Conservation (phyloP, 495 filamentous ascomycete genomes). For the Xylaria scruposa region DNA sequence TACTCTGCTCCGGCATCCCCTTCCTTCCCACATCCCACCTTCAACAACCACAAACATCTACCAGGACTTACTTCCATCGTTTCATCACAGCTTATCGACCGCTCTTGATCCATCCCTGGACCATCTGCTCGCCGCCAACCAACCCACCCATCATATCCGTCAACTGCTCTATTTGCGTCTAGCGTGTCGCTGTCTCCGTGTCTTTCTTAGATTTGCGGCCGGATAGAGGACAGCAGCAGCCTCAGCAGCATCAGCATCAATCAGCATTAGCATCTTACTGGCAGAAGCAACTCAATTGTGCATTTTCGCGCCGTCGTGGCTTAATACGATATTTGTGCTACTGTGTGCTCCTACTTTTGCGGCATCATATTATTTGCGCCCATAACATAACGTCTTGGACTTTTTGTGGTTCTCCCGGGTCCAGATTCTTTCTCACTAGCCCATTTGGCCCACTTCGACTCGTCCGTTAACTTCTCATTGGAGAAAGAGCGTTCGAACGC, state of each 20-base stretch:
- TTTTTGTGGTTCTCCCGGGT: not conserved
- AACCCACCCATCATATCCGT: not conserved
- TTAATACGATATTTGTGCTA: constrained; percentile 14
- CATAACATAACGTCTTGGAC: not conserved
- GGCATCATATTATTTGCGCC: constrained; percentile 9
- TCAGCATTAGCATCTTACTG: not conserved
- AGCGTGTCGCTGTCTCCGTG: not conserved
- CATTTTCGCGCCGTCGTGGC: not conserved
- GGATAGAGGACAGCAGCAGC: not conserved
- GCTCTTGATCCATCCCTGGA: not conserved
- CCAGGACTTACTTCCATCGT: not conserved
- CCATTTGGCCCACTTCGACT: constrained; percentile 14
- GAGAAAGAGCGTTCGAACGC: constrained; percentile 13
- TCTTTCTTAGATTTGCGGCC: not conserved
- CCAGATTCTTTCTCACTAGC: constrained; percentile 16
- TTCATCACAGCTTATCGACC: not conserved
- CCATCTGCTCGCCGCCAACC: not conserved
- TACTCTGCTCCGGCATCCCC: constrained; percentile 24
- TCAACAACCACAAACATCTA: not conserved
- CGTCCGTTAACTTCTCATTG: constrained; percentile 2
- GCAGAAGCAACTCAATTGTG: not conserved
- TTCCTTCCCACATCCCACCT: constrained; percentile 23
- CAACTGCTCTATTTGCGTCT: not conserved
- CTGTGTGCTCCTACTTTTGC: constrained; percentile 18
- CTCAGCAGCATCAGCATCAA: not conserved